Evolutionary conservation across 768 basidiomycete species (phyloP).

Genomic region (Lentinula sp.): DNA sequence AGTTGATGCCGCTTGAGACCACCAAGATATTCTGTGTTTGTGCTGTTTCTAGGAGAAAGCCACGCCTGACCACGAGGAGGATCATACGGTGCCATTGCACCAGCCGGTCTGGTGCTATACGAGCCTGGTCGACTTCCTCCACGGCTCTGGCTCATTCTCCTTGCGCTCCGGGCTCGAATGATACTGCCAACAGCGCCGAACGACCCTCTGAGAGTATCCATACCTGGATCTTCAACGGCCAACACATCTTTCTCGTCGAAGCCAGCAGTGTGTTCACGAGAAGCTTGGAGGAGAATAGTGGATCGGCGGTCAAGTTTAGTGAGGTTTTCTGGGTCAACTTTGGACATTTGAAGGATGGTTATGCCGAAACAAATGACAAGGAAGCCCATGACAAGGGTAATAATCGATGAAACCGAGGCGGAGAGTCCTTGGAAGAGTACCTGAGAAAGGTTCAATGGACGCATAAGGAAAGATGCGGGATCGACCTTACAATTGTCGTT

Average conservation of each 20-base stretch:
- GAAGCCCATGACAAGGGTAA: conserved; percentile 92
- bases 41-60: conserved; percentile 18
- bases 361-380: conserved; percentile 89
- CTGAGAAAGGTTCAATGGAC: conserved; percentile 22
- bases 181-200: conserved; percentile 91
- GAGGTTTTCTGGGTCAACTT: conserved; percentile 81
- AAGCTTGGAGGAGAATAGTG: conserved; percentile 87
- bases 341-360: conserved; percentile 91
- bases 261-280: conserved; percentile 61
- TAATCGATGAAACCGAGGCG: conserved; percentile 69
- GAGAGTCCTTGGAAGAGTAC: conserved; percentile 89
- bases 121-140: conserved; percentile 21
- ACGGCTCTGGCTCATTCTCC: conserved; percentile 41
- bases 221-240: conserved; percentile 83
- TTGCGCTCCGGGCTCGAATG: conserved; percentile 61
- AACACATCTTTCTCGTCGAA: conserved; percentile 63
- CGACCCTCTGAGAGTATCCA: conserved; percentile 86
- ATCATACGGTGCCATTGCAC: conserved; percentile 27
- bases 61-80: conserved; percentile 17
- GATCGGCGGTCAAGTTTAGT: conserved; percentile 81
- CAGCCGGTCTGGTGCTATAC: conserved; percentile 29
- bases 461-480: background rate
- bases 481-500: conserved; percentile 59
- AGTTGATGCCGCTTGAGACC: conserved; percentile 77
- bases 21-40: conserved; percentile 26